Conservation (phyloP, 305 asterid species). For the Fraxinus xanthoxyloides region DNA sequence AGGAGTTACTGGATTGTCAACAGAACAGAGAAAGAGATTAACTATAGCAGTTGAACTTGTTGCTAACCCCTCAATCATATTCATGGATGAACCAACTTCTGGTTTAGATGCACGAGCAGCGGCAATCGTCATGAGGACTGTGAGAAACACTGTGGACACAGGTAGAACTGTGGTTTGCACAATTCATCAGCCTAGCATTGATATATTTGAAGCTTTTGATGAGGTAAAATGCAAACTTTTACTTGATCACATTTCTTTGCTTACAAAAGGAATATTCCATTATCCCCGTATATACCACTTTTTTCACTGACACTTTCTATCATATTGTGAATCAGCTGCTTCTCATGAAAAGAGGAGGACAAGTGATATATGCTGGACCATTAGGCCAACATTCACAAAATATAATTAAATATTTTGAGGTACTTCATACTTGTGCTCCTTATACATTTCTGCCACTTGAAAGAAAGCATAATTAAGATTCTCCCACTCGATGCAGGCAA, state of each 20-base stretch:
- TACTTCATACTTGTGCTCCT: constrained; percentile 33
- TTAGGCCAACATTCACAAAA: constrained; percentile 69
- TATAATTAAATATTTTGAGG: constrained; percentile 87
- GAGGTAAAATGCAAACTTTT: constrained; percentile 44
- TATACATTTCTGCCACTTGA: no score
- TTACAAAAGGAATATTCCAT: no score
- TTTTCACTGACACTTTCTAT: no score
- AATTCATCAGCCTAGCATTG: constrained; percentile 91
- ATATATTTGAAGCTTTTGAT: constrained; percentile 84
- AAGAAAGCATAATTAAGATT: no score
- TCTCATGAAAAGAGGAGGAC: constrained; percentile 93
- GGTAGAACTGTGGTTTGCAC: constrained; percentile 96
- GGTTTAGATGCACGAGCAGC: constrained; percentile 94
- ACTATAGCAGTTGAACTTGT: constrained; percentile 92
- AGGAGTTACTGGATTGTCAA: constrained; percentile 77
- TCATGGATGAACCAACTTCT: constrained; percentile 93
- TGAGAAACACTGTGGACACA: constrained; percentile 85
- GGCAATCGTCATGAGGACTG: constrained; percentile 93
- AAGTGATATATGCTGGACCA: constrained; percentile 89
- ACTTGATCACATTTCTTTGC: no score
- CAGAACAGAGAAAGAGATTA: constrained; percentile 80
- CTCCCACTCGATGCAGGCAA: no score
- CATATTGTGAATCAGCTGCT: constrained; percentile 56
- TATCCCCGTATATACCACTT: no score
- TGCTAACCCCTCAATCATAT: constrained; percentile 86